Base-by-base conservation (phyloP, 192 early-diverging fungal genomes). In the Chytriomyces hyalinus region DNA sequence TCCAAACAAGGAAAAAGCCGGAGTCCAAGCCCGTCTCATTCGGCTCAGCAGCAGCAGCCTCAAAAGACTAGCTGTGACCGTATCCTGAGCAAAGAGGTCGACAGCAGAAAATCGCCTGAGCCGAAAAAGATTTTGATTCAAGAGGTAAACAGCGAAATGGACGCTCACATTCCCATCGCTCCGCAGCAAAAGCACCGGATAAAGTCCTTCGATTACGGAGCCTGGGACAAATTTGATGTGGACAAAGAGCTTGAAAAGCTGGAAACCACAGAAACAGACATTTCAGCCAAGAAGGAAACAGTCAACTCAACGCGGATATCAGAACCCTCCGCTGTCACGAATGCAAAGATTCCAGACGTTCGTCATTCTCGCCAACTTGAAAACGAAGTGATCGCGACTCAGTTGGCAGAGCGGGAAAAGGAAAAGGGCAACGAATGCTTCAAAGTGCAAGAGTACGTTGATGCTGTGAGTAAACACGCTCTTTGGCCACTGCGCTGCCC, bases 191-290 rank as follows among this genome's bases (percentile, higher is more conserved):
- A 47, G 11, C 24, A n/a, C 24, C 46, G 78, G 10, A 81, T 81
- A 43, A 78, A 78, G 70, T 77, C 74, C n/a, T 69, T 65, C 28
- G 80, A 81, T 44, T 81, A 81, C 69, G 8, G 73, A 9, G 11
- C 75, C 11, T 82, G 80, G 80, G 80, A 82, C 53, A 77, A 68
- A 72, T 82, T 82, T 65, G 65, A 75, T 36, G 77, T 75, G 9
- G 77, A 82, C 0, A 45, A 51, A 22, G 80, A 82, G 47, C 46
- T 74, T 4, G 70, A 67, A 43, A 75, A 79, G 24, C 49, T 81
- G 11, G 78, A 80, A 15, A 10, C 36, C n/a, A 45, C 36, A 43
- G 15, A 61, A 48, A 10, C 50, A 9, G 10, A 47, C 22, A n/a
- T 5, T 26, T 24, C 62, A 22, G 67, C 46, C 11, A 22, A 11